A percentile compares a stretch with the other conserved stretches of the same genome.
Evolutionary conservation across 768 basidiomycete genomes (phyloP).

Genomic region (Tricholoma furcatifolium): DNA sequence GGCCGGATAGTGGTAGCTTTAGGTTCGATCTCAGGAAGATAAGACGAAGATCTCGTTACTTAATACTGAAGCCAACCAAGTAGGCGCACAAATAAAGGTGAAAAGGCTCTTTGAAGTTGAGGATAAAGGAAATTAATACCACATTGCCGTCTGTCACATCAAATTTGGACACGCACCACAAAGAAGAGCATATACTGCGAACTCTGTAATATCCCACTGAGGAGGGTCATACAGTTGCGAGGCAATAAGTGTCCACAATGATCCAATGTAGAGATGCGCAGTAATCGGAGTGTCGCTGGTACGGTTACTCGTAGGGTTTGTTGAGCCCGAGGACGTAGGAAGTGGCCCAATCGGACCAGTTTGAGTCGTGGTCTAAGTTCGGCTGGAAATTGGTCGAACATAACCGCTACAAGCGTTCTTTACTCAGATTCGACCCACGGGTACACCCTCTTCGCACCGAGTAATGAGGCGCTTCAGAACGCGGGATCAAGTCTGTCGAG

Average conservation of each 20-base stretch:
- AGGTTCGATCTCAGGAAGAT: no score
- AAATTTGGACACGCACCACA: no score
- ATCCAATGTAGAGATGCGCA: background rate
- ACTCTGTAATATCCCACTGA: no score
- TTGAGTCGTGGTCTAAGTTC: constrained; percentile 34
- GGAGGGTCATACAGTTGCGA: no score
- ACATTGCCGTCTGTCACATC: no score
- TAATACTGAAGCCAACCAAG: background rate
- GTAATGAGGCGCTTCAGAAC: constrained; percentile 44
- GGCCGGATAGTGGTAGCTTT: no score
- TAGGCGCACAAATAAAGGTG: background rate
- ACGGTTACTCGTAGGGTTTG: background rate
- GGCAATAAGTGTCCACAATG: background rate
- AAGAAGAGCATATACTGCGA: no score
- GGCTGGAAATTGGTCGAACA: constrained; percentile 29
- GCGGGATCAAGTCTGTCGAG: constrained; percentile 31
- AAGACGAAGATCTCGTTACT: background rate
- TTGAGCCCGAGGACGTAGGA: constrained; percentile 5
- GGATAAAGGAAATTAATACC: no score
- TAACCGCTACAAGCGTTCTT: constrained; percentile 34
- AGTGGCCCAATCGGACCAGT: constrained; percentile 37
- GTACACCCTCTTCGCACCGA: constrained; percentile 69
- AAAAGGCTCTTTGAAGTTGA: background rate
- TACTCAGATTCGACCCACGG: constrained; percentile 38
- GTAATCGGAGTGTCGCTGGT: background rate